Evolutionary conservation across 1,284 basidiomycete species (phyloP).

Genomic region (Trametes sp.): DNA sequence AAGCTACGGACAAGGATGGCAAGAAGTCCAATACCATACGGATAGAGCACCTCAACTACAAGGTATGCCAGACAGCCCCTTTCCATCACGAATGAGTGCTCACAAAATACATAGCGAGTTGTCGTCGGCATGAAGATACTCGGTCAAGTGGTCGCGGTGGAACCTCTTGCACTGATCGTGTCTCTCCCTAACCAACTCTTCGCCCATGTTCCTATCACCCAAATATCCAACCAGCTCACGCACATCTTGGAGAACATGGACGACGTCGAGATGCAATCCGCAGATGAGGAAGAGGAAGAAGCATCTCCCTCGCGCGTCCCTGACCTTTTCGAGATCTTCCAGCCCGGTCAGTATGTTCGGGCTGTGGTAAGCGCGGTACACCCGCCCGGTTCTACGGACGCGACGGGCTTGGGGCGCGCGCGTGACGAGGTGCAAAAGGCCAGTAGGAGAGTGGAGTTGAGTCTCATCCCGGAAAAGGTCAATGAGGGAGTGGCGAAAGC

Average conservation of each 20-base stretch:
- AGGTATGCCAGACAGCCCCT: conserved; percentile 54
- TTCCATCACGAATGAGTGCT: not conserved
- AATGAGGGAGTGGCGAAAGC: conserved; percentile 83
- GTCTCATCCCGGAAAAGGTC: conserved; percentile 85
- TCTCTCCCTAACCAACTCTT: conserved; percentile 96
- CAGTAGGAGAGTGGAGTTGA: conserved; percentile 87
- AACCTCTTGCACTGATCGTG: conserved; percentile 90
- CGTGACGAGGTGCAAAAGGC: conserved; percentile 73
- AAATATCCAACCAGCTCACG: conserved; percentile 90
- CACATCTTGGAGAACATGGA: conserved; percentile 69
- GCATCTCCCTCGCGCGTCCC: conserved; percentile 53
- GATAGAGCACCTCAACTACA: conserved; percentile 95
- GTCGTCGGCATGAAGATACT: conserved; percentile 87
- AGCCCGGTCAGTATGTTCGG: conserved; percentile 86
- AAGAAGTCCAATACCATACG: conserved; percentile 59
- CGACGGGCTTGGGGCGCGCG: conserved; percentile 61
- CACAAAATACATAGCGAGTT: conserved; percentile 65
- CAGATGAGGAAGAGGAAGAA: conserved; percentile 52
- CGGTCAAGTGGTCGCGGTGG: conserved; percentile 86
- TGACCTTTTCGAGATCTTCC: conserved; percentile 81
- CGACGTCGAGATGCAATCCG: conserved; percentile 55
- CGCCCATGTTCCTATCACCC: conserved; percentile 95
- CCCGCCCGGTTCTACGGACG: conserved; percentile 65
- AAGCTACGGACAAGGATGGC: conserved; percentile 43
- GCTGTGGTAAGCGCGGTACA: conserved; percentile 78